A percentile compares a stretch with the other conserved stretches of the same genome.
phyloP scores from a whole-genome alignment of 352 stramenopile species.

The Blastocystis sp. region DNA sequence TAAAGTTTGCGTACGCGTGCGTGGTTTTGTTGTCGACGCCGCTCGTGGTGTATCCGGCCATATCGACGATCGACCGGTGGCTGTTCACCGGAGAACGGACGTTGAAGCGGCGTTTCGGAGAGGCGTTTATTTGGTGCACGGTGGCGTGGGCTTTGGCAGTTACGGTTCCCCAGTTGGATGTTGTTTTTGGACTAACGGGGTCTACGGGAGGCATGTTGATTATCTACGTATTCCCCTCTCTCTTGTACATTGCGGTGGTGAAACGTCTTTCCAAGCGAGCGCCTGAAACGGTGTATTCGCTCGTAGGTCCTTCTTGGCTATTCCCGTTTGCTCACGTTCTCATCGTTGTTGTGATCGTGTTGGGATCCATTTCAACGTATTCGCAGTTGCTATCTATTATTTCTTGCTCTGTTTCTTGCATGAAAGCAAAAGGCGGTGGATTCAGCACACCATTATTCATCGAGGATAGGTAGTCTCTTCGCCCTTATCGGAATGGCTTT shows the following conservation, averaged over 20 bases:
- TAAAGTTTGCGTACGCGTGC: conserved; percentile 57
- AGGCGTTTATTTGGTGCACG: conserved; percentile 10
- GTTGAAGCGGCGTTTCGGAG: not conserved
- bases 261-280: not conserved
- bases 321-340: not conserved
- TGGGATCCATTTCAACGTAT: not conserved
- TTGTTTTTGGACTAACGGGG: conserved; percentile 57
- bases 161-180: conserved; percentile 6
- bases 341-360: not conserved
- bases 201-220: conserved; percentile 23
- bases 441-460: no score
- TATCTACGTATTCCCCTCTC: conserved; percentile 51
- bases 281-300: not conserved
- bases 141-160: conserved; percentile 24
- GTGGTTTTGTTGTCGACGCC: conserved; percentile 58
- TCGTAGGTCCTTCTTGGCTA: conserved; percentile 17
- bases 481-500: not conserved
- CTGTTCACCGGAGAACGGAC: conserved; percentile 10
- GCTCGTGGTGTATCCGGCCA: conserved; percentile 35
- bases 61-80: not conserved
- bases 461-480: not conserved
- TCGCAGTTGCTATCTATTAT: not conserved
- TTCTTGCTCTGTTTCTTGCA: conserved; percentile 1
- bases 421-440: no score
- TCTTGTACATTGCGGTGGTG: conserved; percentile 23